phyloP scores from a whole-genome alignment of 2,329 filamentous ascomycete species.

The Trichoderma hamatum region DNA sequence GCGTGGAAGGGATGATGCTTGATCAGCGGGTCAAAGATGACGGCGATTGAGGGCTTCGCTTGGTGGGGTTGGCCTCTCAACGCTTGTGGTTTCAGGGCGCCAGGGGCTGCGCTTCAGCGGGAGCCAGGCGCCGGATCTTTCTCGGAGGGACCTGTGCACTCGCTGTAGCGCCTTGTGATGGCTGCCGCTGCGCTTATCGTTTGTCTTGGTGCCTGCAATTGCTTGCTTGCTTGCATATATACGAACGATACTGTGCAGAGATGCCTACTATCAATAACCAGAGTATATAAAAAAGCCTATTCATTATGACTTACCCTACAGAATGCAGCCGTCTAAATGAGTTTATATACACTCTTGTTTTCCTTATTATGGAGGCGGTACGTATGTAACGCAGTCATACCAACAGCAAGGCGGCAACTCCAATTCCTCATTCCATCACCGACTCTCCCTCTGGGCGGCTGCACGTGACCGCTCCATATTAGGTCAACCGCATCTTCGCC shows the following conservation, averaged over 20 bases:
- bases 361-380: too few species aligned
- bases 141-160: conserved; percentile 26
- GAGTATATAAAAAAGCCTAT: neutral
- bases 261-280: neutral
- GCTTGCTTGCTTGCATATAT: too few species aligned
- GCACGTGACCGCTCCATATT: conserved; percentile 18
- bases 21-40: conserved; percentile 24
- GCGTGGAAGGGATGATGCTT: conserved; percentile 23
- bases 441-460: too few species aligned
- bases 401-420: neutral
- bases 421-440: neutral
- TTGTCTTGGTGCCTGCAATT: too few species aligned
- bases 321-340: neutral
- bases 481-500: neutral
- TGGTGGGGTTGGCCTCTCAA: conserved; percentile 29
- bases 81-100: conserved; percentile 17
- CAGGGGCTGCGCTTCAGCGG: conserved; percentile 23
- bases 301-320: neutral
- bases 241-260: too few species aligned
- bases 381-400: too few species aligned
- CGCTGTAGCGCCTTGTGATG: neutral
- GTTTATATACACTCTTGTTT: neutral
- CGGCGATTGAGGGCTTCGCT: conserved; percentile 30
- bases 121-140: conserved; percentile 28
- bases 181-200: neutral